Base-by-base conservation (phyloP, 2,329 filamentous ascomycete species). In the Ophiocordyceps robertsii region DNA sequence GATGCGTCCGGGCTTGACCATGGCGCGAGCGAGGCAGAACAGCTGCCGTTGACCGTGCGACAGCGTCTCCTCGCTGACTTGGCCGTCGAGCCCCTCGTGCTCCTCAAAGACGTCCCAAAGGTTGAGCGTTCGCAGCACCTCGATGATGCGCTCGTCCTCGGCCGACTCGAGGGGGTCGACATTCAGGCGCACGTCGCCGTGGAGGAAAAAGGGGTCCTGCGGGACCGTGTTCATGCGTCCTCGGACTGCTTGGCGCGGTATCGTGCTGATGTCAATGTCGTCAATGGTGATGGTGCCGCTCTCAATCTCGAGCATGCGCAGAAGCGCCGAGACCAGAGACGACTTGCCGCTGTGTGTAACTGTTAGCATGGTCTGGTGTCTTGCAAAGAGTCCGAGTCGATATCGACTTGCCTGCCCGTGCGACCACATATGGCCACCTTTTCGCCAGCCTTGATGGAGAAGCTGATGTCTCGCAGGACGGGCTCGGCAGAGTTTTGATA, bases 161-260 rank as follows among this genome's bases (percentile, higher is more conserved):
- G 55, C 55, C 7, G 49, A 45, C 1, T 50, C 46, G 3, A 54
- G 50, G 0, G 71, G 70, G 45, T 74, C 69, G 2, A 71, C 55
- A 39, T 77, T 77, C 3, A 59, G 54, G 0, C 69, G 64, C 3
- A 77, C 55, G 0, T 56, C 68, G 1, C 68, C 70, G 1, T 62
- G 62, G 5, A 75, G 54, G 17, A 72, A 63, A 44, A 73, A 66
- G 0, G 69, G 60, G 38, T 75, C 70, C 54, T 77, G 73, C 0
- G 73, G 65, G 1, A 75, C 53, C 1, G 62, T 61, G 29, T 66
- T 64, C 7, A 75, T 53, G 1, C 53, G 44, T 0, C 47, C 40
- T 1, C 58, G 51, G 1, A 61, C 38, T 6, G 45, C 43, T 7
- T 53, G 43, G 6, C 54, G 49, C 0, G 50, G 46, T 1, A 59